phyloP scores from a whole-genome alignment of 2,329 filamentous ascomycete genomes.

The Colletotrichum musicola region DNA sequence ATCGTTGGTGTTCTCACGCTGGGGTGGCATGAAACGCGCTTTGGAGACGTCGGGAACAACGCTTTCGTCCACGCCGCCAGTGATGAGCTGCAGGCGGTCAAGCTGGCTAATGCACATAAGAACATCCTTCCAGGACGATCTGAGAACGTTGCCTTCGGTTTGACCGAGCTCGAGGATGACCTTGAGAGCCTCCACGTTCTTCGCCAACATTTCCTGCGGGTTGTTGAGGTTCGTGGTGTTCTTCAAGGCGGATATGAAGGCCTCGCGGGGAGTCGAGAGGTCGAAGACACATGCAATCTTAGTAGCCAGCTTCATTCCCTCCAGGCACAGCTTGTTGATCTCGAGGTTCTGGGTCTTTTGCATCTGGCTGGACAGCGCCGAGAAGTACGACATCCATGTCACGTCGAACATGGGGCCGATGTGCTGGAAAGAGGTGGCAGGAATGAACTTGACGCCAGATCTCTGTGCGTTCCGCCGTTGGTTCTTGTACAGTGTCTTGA shows the following conservation, averaged over 20 bases:
- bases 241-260: conserved; percentile 92
- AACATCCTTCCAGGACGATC: conserved; percentile 94
- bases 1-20: conserved; percentile 65
- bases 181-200: conserved; percentile 95
- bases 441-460: conserved; percentile 81
- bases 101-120: conserved; percentile 96
- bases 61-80: conserved; percentile 92
- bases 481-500: conserved; percentile 91
- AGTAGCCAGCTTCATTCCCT: conserved; percentile 94
- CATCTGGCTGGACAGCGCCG: conserved; percentile 90
- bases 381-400: conserved; percentile 99
- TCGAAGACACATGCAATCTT: conserved; percentile 95
- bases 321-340: conserved; percentile 91
- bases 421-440: conserved; percentile 93
- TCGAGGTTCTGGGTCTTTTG: conserved; percentile 95
- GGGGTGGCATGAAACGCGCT: conserved; percentile 76
- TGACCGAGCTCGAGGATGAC: conserved; percentile 92
- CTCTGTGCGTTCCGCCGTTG: conserved; percentile 85
- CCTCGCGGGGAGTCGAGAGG: conserved; percentile 90
- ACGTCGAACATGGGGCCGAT: conserved; percentile 99
- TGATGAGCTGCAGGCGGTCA: conserved; percentile 94
- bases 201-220: conserved; percentile 92
- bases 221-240: conserved; percentile 98
- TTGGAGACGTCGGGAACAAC: conserved; percentile 92
- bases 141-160: conserved; percentile 90